Base-by-base conservation (phyloP, 176 grass and related monocot species). In the Triticum urartu region DNA sequence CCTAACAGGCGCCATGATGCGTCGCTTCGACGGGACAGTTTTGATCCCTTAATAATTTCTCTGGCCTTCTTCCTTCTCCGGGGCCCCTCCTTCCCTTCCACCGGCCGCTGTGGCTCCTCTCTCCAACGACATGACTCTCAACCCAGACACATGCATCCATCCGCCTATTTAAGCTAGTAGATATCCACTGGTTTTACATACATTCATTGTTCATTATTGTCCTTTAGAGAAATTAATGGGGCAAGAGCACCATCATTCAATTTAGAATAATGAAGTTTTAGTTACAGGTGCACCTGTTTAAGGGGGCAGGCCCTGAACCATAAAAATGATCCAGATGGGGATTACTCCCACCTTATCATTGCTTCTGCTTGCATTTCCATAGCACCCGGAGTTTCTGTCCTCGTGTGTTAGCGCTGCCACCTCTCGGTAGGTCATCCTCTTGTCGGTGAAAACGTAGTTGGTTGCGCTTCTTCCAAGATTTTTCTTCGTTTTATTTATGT, bases 21-120 rank as follows among this genome's bases (percentile, higher is more conserved):
- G 89, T 92, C 94, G 84, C 64, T 39, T 94, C 87, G 89, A 97
- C 82, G 69, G 54, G 89, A 94, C 89, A 86, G 91, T 87, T 92
- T 90, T 66, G 85, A 93, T 78, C 74, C 78, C 66, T 58, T 67
- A 52, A 75, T 32, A 25, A 47, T 75, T 50, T 21, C 45, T 36
- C 60, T 65, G 11, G 30, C 61, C 62, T 34, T 17, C 22, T 71
- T 18, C n/a, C 22, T 71, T 11, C 32, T 42, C 30, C 21, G 26
- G 72, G 6, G 52, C 54, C 54, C 54, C 20, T 11, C 77, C 24
- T 72, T 66, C 17, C 80, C 39, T 8, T 74, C 39, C 10, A 10
- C 12, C 21, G 5, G 9, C 73, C 48, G 50, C 5, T 17, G 13
- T 54, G 50, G 50, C 15, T 54, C 50, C 50, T 52, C 80, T 77